Conservation (phyloP, 805 yeast genomes). For the Yamadazyma sp. region DNA sequence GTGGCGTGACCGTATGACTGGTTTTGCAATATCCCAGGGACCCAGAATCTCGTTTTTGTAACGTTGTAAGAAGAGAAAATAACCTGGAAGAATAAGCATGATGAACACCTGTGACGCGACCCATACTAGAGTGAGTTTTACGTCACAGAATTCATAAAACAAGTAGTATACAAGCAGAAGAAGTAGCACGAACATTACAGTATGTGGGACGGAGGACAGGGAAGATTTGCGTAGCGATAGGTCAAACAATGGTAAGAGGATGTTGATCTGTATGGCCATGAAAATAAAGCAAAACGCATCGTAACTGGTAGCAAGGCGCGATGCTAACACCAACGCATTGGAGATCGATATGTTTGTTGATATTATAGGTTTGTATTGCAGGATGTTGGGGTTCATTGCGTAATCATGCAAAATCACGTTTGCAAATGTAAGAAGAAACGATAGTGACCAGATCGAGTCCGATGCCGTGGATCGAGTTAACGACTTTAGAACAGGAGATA, state of each 20-base stretch:
- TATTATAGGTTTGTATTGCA: constrained; percentile 49
- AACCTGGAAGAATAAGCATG: constrained; percentile 60
- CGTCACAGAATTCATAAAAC: constrained; percentile 27
- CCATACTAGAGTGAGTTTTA: constrained; percentile 48
- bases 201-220: constrained; percentile 22
- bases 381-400: constrained; percentile 44
- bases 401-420: constrained; percentile 72
- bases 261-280: constrained; percentile 67
- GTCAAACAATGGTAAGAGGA: constrained; percentile 70
- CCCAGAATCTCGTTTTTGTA: constrained; percentile 87
- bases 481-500: constrained; percentile 89
- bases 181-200: constrained; percentile 25
- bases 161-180: constrained; percentile 19
- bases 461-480: constrained; percentile 85
- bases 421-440: constrained; percentile 72
- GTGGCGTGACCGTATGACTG: constrained; percentile 29
- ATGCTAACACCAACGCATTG: constrained; percentile 86
- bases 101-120: constrained; percentile 46
- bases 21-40: constrained; percentile 90
- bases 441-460: constrained; percentile 92
- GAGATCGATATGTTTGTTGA: constrained; percentile 83
- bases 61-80: constrained; percentile 68
- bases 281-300: constrained; percentile 83
- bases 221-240: constrained; percentile 50
- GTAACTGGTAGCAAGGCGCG: constrained; percentile 72